These are phyloP conservation scores for Beta corolliflora DNA, from an alignment of 179 eudicot species.

Conservation along the genomic window DNA sequence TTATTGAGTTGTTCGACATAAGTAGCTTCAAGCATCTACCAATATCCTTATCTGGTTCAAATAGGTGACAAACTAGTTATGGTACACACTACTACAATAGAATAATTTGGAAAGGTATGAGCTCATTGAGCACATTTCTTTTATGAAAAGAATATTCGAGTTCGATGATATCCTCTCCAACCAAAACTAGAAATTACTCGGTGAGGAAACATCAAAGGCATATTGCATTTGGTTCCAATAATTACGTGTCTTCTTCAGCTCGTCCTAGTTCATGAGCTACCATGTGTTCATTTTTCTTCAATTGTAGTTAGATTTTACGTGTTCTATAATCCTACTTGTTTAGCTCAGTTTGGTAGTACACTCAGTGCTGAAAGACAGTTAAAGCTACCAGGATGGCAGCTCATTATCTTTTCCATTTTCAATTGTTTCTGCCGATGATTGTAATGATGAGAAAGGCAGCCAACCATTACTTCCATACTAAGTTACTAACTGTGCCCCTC, in stretches of 20 bases:
- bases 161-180: background rate
- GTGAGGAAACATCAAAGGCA: background rate
- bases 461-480: background rate
- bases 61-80: slow-evolving; percentile 34
- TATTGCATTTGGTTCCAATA: background rate
- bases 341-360: slow-evolving; percentile 5
- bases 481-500: background rate
- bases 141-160: slow-evolving; percentile 21
- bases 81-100: slow-evolving; percentile 16
- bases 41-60: slow-evolving; percentile 44
- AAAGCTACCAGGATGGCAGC: background rate
- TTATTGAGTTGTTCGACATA: slow-evolving; percentile 43
- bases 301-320: slow-evolving; percentile 1
- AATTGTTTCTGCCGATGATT: background rate
- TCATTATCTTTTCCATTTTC: background rate
- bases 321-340: background rate
- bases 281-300: background rate
- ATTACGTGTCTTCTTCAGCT: background rate
- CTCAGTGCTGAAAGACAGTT: background rate
- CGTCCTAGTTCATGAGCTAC: background rate
- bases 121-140: slow-evolving; percentile 25
- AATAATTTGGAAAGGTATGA: slow-evolving; percentile 28
- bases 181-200: too few species aligned
- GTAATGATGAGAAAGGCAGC: background rate
- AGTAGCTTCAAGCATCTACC: slow-evolving; percentile 48